phyloP scores from a whole-genome alignment of 2,329 filamentous ascomycete species.

The Tolypocladium ophioglossoides region DNA sequence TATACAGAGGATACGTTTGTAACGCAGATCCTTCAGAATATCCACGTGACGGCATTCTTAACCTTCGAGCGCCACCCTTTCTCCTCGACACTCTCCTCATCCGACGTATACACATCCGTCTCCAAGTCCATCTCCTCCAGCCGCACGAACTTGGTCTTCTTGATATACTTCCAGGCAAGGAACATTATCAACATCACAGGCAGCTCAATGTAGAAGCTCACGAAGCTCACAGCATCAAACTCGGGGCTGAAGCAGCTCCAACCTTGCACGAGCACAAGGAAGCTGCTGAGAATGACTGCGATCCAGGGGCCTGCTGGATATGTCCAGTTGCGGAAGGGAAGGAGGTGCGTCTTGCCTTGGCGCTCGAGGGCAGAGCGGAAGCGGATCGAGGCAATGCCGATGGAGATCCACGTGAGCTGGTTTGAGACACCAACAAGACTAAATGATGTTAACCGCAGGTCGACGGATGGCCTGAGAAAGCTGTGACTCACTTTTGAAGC shows the following conservation, averaged over 20 bases:
- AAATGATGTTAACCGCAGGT: conserved; percentile 1
- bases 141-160: conserved; percentile 47
- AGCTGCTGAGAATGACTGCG: conserved; percentile 43
- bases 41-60: conserved; percentile 20
- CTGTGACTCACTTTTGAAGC: conserved; percentile 45
- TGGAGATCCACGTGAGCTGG: conserved; percentile 55
- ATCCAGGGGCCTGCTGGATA: conserved; percentile 52
- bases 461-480: background rate
- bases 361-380: conserved; percentile 46
- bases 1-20: background rate
- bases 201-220: conserved; percentile 54
- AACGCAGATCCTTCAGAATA: conserved; percentile 13
- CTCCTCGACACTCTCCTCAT: conserved; percentile 13
- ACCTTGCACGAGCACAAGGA: conserved; percentile 53
- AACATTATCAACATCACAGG: conserved; percentile 54
- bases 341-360: conserved; percentile 48
- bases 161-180: conserved; percentile 59
- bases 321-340: conserved; percentile 58
- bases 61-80: conserved; percentile 36
- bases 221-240: conserved; percentile 49
- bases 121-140: conserved; percentile 52
- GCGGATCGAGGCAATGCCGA: conserved; percentile 53
- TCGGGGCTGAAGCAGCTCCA: conserved; percentile 51
- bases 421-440: conserved; percentile 57
- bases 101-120: conserved; percentile 47